These are phyloP conservation scores for Arthroderma sp. DNA, from an alignment of 2,329 filamentous ascomycete genomes.

Conservation along the genomic window DNA sequence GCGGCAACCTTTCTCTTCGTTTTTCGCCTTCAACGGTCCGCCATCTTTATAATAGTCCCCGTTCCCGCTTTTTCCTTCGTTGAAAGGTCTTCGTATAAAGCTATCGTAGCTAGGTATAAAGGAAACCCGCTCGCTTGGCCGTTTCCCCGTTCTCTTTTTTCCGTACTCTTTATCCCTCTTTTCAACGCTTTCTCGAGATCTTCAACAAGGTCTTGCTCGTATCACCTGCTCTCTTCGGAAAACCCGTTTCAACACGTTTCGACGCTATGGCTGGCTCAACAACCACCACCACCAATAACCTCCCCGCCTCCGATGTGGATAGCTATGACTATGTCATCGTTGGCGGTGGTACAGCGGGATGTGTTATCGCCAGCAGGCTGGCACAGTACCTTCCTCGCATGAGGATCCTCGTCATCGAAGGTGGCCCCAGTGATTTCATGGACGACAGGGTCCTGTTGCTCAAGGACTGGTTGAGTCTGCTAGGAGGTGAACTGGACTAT, in stretches of 20 bases:
- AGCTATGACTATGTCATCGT: constrained; percentile 76
- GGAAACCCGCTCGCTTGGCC: too few relatives aligned
- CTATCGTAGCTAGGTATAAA: too few relatives aligned
- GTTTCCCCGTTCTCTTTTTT: too few relatives aligned
- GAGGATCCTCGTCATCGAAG: constrained; percentile 72
- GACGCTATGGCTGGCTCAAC: constrained; percentile 30
- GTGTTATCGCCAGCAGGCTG: constrained; percentile 67
- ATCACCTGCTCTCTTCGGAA: not conserved
- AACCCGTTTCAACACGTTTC: not conserved
- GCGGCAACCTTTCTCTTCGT: too few relatives aligned
- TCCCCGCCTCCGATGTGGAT: constrained; percentile 50
- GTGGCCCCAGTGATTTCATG: constrained; percentile 76
- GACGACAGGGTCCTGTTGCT: constrained; percentile 76
- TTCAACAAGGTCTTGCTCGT: constrained; percentile 5
- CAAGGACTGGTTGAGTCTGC: constrained; percentile 72
- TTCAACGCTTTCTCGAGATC: not conserved
- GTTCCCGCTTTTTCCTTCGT: too few relatives aligned
- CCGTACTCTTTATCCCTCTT: too few relatives aligned
- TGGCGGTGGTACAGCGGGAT: constrained; percentile 74
- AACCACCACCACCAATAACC: constrained; percentile 46
- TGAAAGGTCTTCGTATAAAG: too few relatives aligned
- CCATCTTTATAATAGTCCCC: too few relatives aligned
- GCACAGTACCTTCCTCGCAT: constrained; percentile 74
- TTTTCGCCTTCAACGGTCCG: too few relatives aligned
- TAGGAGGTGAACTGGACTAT: constrained; percentile 81